Evolutionary conservation across 1,284 basidiomycete genomes (phyloP).

Genomic region (Caloboletus firmus): DNA sequence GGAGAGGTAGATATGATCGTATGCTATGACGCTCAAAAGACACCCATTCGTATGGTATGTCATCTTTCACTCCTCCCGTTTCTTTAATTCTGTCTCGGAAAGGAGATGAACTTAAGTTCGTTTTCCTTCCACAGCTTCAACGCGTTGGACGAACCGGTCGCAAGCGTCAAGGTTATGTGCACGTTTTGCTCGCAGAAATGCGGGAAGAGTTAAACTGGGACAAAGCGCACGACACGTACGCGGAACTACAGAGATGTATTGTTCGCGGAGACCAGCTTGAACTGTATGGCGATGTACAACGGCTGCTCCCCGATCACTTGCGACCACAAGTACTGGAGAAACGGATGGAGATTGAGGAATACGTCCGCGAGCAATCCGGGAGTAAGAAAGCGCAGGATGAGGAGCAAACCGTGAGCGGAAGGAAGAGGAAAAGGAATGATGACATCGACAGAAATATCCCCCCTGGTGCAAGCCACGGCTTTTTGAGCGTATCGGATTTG

Average conservation of each 20-base stretch:
- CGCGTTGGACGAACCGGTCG: constrained; percentile 95
- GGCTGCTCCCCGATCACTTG: constrained; percentile 78
- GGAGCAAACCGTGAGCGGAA: constrained; percentile 36
- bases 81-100: background rate
- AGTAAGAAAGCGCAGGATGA: constrained; percentile 39
- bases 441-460: constrained; percentile 68
- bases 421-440: constrained; percentile 71
- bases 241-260: constrained; percentile 88
- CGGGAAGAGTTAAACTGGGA: constrained; percentile 93
- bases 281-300: constrained; percentile 88
- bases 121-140: constrained; percentile 68
- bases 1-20: constrained; percentile 98
- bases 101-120: background rate
- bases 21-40: constrained; percentile 97
- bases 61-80: background rate
- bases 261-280: constrained; percentile 84
- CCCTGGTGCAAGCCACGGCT: constrained; percentile 57
- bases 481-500: constrained; percentile 62
- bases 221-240: constrained; percentile 85
- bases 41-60: constrained; percentile 91
- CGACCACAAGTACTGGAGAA: constrained; percentile 81
- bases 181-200: constrained; percentile 89
- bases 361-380: constrained; percentile 52
- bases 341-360: constrained; percentile 76
- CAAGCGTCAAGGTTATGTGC: constrained; percentile 87